Evolutionary conservation across 2,329 filamentous ascomycete genomes (phyloP).

Genomic region (Penicillium sclerotiorum): DNA sequence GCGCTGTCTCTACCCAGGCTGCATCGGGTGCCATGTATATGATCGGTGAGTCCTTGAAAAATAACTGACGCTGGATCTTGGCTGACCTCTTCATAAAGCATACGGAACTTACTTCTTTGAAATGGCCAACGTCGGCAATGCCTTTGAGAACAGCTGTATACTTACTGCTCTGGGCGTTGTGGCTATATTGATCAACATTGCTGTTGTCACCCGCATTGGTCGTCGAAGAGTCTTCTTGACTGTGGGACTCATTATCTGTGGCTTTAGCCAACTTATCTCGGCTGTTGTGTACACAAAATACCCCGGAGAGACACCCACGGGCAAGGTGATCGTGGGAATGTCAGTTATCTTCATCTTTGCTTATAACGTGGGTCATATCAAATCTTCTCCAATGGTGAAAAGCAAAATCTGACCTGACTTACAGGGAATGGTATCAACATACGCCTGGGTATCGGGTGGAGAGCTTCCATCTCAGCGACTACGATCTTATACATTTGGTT

Average conservation of each 20-base stretch:
- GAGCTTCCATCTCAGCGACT: constrained; percentile 61
- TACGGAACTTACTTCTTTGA: constrained; percentile 64
- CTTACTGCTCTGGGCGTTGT: constrained; percentile 57
- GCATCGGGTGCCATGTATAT: constrained; percentile 61
- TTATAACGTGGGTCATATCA: constrained; percentile 46
- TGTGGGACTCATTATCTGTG: constrained; percentile 55
- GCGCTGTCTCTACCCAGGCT: constrained; percentile 54
- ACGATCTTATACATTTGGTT: constrained; percentile 59
- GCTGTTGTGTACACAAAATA: constrained; percentile 55
- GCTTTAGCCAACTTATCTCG: constrained; percentile 57
- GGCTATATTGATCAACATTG: constrained; percentile 58
- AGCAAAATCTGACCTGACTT: neutral
- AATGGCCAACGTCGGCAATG: constrained; percentile 58
- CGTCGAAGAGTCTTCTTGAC: constrained; percentile 58
- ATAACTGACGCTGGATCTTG: neutral
- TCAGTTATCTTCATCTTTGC: constrained; percentile 57
- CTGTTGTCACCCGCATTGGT: constrained; percentile 57
- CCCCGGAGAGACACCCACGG: constrained; percentile 36
- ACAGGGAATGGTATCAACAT: constrained; percentile 56
- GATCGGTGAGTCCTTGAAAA: constrained; percentile 44
- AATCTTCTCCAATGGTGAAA: neutral
- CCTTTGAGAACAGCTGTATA: constrained; percentile 61
- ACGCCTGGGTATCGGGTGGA: constrained; percentile 61
- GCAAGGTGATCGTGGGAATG: constrained; percentile 52
- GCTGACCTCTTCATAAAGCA: constrained; percentile 36